Percentiles rank a stretch among this genome's conserved stretches.
phyloP scores from a whole-genome alignment of 2,329 filamentous ascomycete genomes.

The Pestalotiopsis sp. region DNA sequence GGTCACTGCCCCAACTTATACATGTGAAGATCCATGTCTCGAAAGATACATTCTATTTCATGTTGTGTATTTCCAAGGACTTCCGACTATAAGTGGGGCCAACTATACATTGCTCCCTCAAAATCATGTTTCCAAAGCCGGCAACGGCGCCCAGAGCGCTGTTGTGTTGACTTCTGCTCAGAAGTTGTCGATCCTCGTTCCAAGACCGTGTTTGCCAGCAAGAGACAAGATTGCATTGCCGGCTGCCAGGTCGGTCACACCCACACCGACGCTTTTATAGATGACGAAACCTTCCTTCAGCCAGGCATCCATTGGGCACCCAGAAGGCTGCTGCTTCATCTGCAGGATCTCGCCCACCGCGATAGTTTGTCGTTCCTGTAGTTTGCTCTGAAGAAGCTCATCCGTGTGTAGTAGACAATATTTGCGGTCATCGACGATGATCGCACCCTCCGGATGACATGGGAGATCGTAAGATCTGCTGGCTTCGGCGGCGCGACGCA shows the following conservation, averaged over 20 bases:
- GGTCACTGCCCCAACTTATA: too few relatives aligned
- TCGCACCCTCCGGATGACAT: background rate
- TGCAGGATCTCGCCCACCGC: background rate
- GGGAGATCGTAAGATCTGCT: background rate
- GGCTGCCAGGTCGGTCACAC: background rate
- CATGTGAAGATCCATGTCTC: too few relatives aligned
- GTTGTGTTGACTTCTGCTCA: background rate
- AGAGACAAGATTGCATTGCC: background rate
- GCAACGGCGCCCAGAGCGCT: too few relatives aligned
- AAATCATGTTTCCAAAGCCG: too few relatives aligned
- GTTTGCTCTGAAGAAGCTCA: background rate
- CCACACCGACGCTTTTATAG: background rate
- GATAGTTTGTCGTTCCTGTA: background rate
- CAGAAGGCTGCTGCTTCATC: background rate
- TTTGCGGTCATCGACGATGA: background rate
- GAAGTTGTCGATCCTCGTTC: background rate
- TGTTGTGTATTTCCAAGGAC: too few relatives aligned
- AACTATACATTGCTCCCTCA: too few relatives aligned
- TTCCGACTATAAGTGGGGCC: too few relatives aligned
- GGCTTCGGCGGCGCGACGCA: background rate
- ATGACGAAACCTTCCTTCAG: background rate
- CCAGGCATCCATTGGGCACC: background rate
- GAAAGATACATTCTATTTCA: too few relatives aligned
- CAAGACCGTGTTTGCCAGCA: background rate
- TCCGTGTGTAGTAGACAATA: background rate